Base-by-base conservation (phyloP, 148 eudicot genomes). In the Chenopodium formosanum region DNA sequence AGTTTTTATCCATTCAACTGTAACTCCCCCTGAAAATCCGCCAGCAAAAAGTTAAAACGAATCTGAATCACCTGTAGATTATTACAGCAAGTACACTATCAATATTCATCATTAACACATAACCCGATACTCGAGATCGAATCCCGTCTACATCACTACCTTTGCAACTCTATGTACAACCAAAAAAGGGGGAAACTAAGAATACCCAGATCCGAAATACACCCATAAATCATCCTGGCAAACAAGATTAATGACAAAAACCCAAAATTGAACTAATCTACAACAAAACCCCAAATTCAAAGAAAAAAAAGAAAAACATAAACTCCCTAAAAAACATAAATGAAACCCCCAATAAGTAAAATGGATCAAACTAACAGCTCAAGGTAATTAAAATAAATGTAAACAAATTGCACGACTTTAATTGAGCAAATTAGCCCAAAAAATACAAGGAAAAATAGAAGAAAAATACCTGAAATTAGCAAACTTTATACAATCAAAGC, bases 401-500 rank as follows among this genome's bases (percentile, higher is more conserved):
- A 40, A 40, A n/a, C 9, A 32, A 29, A 72, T 62, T 29, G 27
- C 23, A 11, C 40, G 68, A 1, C 8, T 69, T 60, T 2, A 44
- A 46, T 29, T 72, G 4, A 56, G 68, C 23, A 63, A 40, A 9
- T 17, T 7, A 72, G 19, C 7, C 64, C 48, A 66, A 23, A 14
- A 48, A 71, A 44, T 60, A 47, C 12, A 68, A 29, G 47, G 7
- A 62, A 50, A 31, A 22, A 32, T 34, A 4, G 50, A 34, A 53
- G 46, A 53, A 71, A 81, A 65, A 16, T 85, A 85, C 87, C 87
- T 78, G 82, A 46, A 84, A 77, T 72, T n/a, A 68, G 81, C 53
- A 7, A 76, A 70, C 29, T 74, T 62, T 68, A 72, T 76, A 40
- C 73, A 75, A 75, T 56, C 53, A 23, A 84, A 84, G 83, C 25